Conservation (phyloP, 352 stramenopile genomes). For the Globisporangium heterothallicum region DNA sequence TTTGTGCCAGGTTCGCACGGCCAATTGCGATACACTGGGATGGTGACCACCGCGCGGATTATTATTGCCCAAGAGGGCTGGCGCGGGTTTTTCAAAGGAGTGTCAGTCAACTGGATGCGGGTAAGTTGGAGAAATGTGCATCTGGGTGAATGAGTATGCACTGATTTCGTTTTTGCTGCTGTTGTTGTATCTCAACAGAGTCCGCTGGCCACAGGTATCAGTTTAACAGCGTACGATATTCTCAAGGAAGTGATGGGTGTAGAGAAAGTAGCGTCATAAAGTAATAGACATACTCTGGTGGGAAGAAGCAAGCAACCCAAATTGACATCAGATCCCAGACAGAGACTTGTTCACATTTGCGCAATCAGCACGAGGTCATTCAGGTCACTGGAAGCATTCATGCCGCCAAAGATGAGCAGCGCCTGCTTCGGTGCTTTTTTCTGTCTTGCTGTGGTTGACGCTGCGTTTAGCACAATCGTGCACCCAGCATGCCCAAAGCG, state of each 20-base stretch:
- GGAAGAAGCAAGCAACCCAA: not conserved
- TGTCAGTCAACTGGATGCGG: slow-evolving; percentile 84
- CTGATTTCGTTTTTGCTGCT: not conserved
- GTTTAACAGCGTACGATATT: slow-evolving; percentile 82
- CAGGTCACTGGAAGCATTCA: slow-evolving; percentile 44
- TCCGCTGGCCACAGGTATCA: slow-evolving; percentile 81
- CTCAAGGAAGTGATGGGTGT: slow-evolving; percentile 82
- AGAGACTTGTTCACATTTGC: not conserved
- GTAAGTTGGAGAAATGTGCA: slow-evolving; percentile 29
- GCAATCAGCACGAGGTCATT: slow-evolving; percentile 30
- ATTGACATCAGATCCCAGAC: not conserved
- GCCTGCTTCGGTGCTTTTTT: slow-evolving; percentile 8
- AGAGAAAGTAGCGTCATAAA: slow-evolving; percentile 40
- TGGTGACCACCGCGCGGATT: slow-evolving; percentile 57
- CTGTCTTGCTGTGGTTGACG: not conserved
- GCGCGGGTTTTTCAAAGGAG: slow-evolving; percentile 82
- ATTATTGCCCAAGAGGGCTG: slow-evolving; percentile 74
- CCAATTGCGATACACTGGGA: slow-evolving; percentile 59
- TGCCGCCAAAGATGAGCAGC: slow-evolving; percentile 53
- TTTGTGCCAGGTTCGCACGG: slow-evolving; percentile 47
- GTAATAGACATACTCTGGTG: slow-evolving; percentile 34
- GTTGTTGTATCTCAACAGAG: slow-evolving; percentile 35
- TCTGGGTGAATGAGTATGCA: not conserved
- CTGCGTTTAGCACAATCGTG: not conserved
- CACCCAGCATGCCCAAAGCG: slow-evolving; percentile 41